phyloP scores from a whole-genome alignment of 768 basidiomycete genomes.

The Xanthoconium purpureum region DNA sequence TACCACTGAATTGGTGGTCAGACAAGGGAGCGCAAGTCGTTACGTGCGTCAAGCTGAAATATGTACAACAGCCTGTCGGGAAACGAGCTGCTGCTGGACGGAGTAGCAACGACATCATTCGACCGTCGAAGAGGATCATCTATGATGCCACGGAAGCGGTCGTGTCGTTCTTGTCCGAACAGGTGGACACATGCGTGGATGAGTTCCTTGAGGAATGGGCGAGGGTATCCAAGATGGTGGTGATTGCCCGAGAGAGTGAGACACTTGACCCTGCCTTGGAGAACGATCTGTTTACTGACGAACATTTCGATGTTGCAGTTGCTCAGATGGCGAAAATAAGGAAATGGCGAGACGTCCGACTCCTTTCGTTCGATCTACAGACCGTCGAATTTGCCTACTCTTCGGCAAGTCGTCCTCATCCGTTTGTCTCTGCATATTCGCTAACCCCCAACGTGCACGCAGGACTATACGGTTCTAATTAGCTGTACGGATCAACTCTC shows the following conservation, averaged over 20 bases:
- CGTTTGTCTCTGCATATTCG: background rate
- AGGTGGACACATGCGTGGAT: slow-evolving; percentile 85
- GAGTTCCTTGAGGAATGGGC: slow-evolving; percentile 94
- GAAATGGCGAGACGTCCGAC: slow-evolving; percentile 70
- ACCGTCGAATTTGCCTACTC: slow-evolving; percentile 90
- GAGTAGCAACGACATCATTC: slow-evolving; percentile 53
- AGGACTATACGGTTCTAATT: slow-evolving; percentile 79
- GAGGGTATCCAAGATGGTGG: slow-evolving; percentile 88
- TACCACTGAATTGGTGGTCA: slow-evolving; percentile 91
- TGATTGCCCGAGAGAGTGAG: slow-evolving; percentile 85
- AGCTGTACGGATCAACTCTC: slow-evolving; percentile 76
- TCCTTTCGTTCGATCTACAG: slow-evolving; percentile 87
- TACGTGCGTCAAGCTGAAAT: slow-evolving; percentile 87
- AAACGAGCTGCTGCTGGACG: slow-evolving; percentile 57
- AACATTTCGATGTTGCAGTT: slow-evolving; percentile 41
- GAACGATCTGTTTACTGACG: background rate
- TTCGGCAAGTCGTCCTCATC: slow-evolving; percentile 36
- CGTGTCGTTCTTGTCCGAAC: slow-evolving; percentile 83
- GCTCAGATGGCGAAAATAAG: slow-evolving; percentile 77
- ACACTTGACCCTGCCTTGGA: background rate
- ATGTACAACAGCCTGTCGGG: slow-evolving; percentile 82
- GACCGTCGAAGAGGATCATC: slow-evolving; percentile 84
- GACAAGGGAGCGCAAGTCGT: slow-evolving; percentile 77
- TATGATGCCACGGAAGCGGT: slow-evolving; percentile 88
- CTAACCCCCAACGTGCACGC: background rate